Evolutionary conservation across 176 grass and related monocot species (phyloP), one percentile per base, ranked within the genome.

Genomic region (Lolium perenne): DNA sequence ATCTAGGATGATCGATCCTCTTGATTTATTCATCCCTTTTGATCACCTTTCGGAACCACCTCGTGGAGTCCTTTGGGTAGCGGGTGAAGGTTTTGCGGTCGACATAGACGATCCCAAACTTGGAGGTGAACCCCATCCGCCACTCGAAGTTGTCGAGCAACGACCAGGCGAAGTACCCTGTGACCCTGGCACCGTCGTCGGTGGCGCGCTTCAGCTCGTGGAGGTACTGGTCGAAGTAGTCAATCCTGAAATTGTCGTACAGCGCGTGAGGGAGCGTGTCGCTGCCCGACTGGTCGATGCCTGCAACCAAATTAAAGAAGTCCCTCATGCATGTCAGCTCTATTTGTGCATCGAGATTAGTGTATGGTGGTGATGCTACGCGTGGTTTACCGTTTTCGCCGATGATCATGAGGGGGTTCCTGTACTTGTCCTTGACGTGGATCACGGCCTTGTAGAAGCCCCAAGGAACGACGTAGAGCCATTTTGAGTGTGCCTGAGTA

Each of bases 381-480:
- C 41, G 5, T 45, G 6, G 5, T 45, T 14, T 60, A 97, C 95
- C 95, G 41, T 94, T 98, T 71, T 98, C 95, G 5, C 91, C 81
- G 12, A 98, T 79, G 79, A 95, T 88, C n/a, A 98, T 84, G 5
- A 87, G 14, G 5, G 95, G 93, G 72, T 92, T 85, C 53, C 66
- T 80, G 78, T 89, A 98, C 55, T 89, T 87, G 78, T 93, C 89
- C 68, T 98, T 98, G 14, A 95, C 88, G 82, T 94, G 93, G 6
- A 88, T 87, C 23, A 98, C 77, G 10, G 95, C 95, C 49, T 93
- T 98, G 85, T 98, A 98, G 47, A 98, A 86, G 4, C 95, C 95
- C 95, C 93, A 95, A 12, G 93, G 93, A 69, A 98, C 93, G 48
- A 93, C 91, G 49, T 98, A 98, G 29, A 98, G 80, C 95, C 95